Conservation (phyloP, 2,329 filamentous ascomycete species). For the Curvularia lunata region DNA sequence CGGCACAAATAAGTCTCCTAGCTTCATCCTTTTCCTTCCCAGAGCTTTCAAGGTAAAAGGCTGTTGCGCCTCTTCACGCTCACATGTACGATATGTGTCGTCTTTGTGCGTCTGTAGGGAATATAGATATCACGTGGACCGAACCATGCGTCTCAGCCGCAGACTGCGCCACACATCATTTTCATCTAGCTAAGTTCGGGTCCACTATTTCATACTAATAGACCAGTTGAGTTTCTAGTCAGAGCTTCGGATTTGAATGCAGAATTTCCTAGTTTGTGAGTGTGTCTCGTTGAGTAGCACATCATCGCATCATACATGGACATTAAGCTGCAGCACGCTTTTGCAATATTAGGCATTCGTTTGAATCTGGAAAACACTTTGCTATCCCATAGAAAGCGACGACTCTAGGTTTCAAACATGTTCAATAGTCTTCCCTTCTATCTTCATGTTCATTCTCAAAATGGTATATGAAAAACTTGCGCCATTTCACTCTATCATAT, state of each 20-base stretch:
- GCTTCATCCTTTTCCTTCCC: background rate
- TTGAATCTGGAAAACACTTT: background rate
- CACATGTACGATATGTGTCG: background rate
- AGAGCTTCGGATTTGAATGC: background rate
- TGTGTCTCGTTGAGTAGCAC: background rate
- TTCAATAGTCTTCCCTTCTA: background rate
- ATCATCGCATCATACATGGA: background rate
- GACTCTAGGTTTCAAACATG: background rate
- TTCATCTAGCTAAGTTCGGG: background rate
- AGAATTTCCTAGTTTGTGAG: background rate
- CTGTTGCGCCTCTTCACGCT: background rate
- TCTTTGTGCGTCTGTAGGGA: background rate
- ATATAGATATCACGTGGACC: background rate
- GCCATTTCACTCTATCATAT: background rate
- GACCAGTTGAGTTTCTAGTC: background rate
- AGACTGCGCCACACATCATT: conserved; percentile 1
- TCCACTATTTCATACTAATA: conserved; percentile 1
- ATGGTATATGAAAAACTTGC: background rate
- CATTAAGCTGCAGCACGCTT: background rate
- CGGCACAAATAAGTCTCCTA: background rate
- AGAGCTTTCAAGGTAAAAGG: background rate
- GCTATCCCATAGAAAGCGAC: background rate
- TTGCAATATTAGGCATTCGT: background rate
- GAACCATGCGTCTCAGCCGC: background rate
- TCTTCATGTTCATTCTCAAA: background rate